A percentile compares a stretch with the other conserved stretches of the same genome.
phyloP scores from a whole-genome alignment of 768 basidiomycete genomes.

The Auricularia heimuer region DNA sequence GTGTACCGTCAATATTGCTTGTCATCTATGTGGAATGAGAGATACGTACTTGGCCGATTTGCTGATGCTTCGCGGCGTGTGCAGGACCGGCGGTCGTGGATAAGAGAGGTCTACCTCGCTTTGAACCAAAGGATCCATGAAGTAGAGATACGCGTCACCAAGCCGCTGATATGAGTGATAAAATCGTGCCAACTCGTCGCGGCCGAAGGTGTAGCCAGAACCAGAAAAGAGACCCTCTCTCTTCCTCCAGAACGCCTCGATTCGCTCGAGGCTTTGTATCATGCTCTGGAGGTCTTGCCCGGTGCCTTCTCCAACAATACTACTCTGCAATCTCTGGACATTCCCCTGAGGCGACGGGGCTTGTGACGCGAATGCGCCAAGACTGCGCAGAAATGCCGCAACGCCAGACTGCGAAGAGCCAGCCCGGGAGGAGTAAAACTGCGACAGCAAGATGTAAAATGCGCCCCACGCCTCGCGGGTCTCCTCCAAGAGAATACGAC shows the following conservation, averaged over 20 bases:
- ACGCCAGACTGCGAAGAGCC: neutral
- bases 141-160: neutral
- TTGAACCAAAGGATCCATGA: neutral
- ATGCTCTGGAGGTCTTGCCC: neutral
- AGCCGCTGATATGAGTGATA: neutral
- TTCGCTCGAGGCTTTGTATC: neutral
- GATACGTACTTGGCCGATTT: no score
- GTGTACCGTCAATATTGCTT: no score
- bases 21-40: no score
- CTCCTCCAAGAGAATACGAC: neutral
- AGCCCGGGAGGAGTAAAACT: neutral
- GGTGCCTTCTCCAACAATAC: no score
- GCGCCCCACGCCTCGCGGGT: neutral
- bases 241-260: neutral
- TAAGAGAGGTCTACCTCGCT: no score
- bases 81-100: no score
- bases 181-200: neutral
- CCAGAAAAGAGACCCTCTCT: neutral
- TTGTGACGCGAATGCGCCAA: neutral
- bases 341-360: neutral
- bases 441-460: neutral
- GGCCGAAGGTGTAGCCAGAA: neutral
- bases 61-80: no score
- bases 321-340: no score
- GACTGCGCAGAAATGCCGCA: neutral